Evolutionary conservation across 768 basidiomycete genomes (phyloP), one percentile per base, ranked within the genome.

Genomic region (Arthromyces matolae): DNA sequence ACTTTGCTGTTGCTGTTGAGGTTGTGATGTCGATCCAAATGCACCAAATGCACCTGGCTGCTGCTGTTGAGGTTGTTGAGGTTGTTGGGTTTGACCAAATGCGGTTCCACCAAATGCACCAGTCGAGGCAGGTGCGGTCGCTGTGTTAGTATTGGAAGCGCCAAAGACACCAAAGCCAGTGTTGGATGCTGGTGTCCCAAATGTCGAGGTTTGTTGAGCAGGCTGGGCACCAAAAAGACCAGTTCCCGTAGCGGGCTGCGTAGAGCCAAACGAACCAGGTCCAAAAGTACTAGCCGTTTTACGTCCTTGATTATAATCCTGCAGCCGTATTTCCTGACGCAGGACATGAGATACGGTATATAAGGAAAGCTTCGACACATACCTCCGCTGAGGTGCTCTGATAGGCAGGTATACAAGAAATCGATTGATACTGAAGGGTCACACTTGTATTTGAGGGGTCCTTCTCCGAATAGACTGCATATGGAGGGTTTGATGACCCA

Each of bases 351-450:
- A 44, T 44, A 37, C n/a, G 10, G 51, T 47, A 43, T 27, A 45
- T 3, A 7, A 4, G 31, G 43, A 29, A 45, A 35, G 47, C 31
- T 39, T 49, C 49, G 34, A 70, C 71, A n/a, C n/a, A 40, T 54
- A 82, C 89, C 75, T 85, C 91, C 52, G 89, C 78, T 18, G 90
- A 93, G 51, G 78, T 83, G 33, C 86, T 84, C 49, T 76, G 67
- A 61, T 93, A 95, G 14, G 77, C 76, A 13, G 86, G 86, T 76
- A 86, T 89, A 53, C 84, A 84, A 14, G 84, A 78, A 45, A 92
- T 91, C 29, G 83, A 78, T 65, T 94, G 91, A 64, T 86, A 95
- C 51, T 88, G 84, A 33, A 86, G 71, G 4, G 71, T 79, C 10
- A 67, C 49, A 41, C 42, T 70, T 14, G 70, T 54, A 48, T 68